These are phyloP conservation scores for Tuber magnatum DNA, from an alignment of 495 filamentous ascomycete genomes.

Conservation along the genomic window DNA sequence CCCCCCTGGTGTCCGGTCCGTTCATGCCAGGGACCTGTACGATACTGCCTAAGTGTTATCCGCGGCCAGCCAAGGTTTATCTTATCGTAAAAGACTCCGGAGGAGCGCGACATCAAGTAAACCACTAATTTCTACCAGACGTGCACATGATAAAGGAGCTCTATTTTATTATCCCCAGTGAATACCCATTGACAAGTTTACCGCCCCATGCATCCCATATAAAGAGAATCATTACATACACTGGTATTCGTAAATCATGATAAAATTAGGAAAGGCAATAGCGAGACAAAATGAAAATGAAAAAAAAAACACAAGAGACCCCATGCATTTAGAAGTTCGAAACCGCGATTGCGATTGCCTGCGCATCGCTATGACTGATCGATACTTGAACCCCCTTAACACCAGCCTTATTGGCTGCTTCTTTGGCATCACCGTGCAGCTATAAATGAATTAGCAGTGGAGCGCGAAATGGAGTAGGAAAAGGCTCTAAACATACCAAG, in stretches of 20 bases:
- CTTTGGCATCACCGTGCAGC: slow-evolving; percentile 77
- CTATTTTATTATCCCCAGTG: not conserved
- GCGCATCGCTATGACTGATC: slow-evolving; percentile 86
- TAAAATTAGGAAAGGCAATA: not conserved
- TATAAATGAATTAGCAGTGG: slow-evolving; percentile 47
- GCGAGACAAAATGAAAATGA: not conserved
- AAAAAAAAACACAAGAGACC: not conserved
- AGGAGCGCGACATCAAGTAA: not conserved
- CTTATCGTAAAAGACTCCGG: not conserved
- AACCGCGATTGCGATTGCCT: slow-evolving; percentile 80
- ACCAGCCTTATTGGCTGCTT: slow-evolving; percentile 72
- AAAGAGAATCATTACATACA: slow-evolving; percentile 1
- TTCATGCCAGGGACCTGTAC: too few species aligned
- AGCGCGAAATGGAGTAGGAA: not conserved
- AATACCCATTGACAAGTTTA: slow-evolving; percentile 5
- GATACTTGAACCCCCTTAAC: slow-evolving; percentile 82
- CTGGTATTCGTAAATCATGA: not conserved
- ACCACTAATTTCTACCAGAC: not conserved
- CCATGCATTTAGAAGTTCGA: slow-evolving; percentile 24
- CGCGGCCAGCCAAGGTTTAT: not conserved
- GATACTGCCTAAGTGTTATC: too few species aligned
- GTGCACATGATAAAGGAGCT: not conserved
- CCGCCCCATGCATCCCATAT: not conserved
- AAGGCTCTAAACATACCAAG: slow-evolving; percentile 51
- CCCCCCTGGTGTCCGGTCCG: too few species aligned